Evolutionary conservation across 148 eudicot genomes (phyloP), one percentile per base, ranked within the genome.

Genomic region (Vaccinium vitisidaea): DNA sequence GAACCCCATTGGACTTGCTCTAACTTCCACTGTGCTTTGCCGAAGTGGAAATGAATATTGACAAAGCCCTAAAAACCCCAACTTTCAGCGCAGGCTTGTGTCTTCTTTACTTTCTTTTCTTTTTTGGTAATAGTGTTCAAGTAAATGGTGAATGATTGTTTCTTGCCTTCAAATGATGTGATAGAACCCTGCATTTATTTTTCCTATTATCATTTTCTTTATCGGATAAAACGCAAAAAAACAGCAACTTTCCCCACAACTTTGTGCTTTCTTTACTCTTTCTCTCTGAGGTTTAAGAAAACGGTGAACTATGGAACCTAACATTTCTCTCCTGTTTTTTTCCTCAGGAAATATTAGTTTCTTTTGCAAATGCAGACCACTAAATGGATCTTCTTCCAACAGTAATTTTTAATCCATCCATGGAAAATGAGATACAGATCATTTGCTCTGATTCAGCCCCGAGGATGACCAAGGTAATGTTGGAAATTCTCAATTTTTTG

Each of bases 281-380:
- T 9, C 23, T 23, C 25, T 73, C 16, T 69, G 2, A 27, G 21
- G 82, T 81, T 69, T 18, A 32, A 16, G 32, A 46, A 39, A 2
- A 36, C 39, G 39, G 39, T 36, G 39, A 36, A 36, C 39, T 36
- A 36, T 0, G 39, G 39, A 36, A 36, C 39, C 39, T 46, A 49
- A 43, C 16, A 1, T 71, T 30, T 19, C 77, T 16, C 2, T 55
- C 19, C 27, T 49, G 19, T 15, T 2, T 14, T 59, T 1, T 3
- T 9, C 23, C 55, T 49, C 30, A 88, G 97, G 98, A 39, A 96
- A 96, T 84, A 94, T 96, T 65, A 90, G 97, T 88, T 98, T 96
- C 81, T 96, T 94, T 80, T 94, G 99, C 84, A 90, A 97, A 87
- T 94, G 95, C 84, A 92, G 95, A 83, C 98, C 97, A 18, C 83